These are phyloP conservation scores for Penicillium sp. DNA, from an alignment of 2,329 filamentous ascomycete genomes.

Conservation along the genomic window DNA sequence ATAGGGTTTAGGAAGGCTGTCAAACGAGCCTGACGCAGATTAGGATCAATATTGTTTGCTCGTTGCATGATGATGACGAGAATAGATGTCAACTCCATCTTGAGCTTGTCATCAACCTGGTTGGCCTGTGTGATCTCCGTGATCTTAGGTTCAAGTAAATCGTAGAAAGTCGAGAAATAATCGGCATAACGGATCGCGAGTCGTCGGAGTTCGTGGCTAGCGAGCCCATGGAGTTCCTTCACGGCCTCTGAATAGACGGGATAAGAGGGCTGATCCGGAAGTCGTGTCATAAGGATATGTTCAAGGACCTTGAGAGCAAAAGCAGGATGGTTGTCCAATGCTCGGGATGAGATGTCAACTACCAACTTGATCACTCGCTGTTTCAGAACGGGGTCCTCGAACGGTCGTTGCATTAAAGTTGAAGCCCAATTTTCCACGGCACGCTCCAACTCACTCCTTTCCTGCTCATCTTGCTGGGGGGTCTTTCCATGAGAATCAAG, in stretches of 20 bases:
- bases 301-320: slow-evolving; percentile 90
- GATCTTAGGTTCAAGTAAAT: slow-evolving; percentile 78
- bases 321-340: slow-evolving; percentile 69
- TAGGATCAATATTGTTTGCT: slow-evolving; percentile 68
- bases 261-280: slow-evolving; percentile 68
- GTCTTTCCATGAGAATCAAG: slow-evolving; percentile 53
- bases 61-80: slow-evolving; percentile 95
- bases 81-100: slow-evolving; percentile 83
- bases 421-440: slow-evolving; percentile 43
- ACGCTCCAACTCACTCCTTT: slow-evolving; percentile 38
- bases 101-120: slow-evolving; percentile 75
- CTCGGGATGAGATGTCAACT: slow-evolving; percentile 79
- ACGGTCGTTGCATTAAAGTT: slow-evolving; percentile 40
- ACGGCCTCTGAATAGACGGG: slow-evolving; percentile 80
- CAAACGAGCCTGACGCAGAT: slow-evolving; percentile 69
- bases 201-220: slow-evolving; percentile 82
- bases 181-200: slow-evolving; percentile 89
- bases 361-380: slow-evolving; percentile 79
- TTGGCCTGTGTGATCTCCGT: slow-evolving; percentile 70
- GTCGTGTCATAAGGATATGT: slow-evolving; percentile 81
- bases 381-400: slow-evolving; percentile 72
- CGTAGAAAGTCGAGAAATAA: slow-evolving; percentile 82
- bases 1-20: slow-evolving; percentile 79
- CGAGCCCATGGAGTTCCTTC: slow-evolving; percentile 80
- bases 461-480: slow-evolving; percentile 49